These are phyloP conservation scores for Cyberlindnera nakhonratchasimensis DNA, from an alignment of 805 yeast genomes.

Conservation along the genomic window DNA sequence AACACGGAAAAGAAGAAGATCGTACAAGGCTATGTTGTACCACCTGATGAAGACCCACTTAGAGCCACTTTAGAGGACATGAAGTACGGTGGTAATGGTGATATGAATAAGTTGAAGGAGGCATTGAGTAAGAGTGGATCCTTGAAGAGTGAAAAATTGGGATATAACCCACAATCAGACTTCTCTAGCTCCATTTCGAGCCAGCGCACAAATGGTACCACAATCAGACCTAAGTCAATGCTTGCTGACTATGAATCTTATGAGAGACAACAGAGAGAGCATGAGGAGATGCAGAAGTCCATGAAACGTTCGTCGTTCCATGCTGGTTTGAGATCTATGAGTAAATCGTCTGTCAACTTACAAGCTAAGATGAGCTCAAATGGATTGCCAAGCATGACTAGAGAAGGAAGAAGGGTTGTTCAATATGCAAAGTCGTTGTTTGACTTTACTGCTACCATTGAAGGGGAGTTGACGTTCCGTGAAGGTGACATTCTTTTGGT, in stretches of 20 bases:
- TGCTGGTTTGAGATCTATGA: conserved; percentile 24
- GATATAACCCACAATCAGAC: conserved; percentile 10
- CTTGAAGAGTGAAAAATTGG: conserved; percentile 13
- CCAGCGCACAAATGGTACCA: conserved; percentile 21
- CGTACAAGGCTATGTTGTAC: conserved; percentile 10
- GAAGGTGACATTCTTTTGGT: conserved; percentile 55
- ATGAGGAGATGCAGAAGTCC: conserved; percentile 8
- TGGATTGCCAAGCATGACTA: conserved; percentile 44
- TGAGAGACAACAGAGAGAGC: conserved; percentile 13
- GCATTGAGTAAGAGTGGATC: conserved; percentile 22
- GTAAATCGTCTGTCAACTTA: conserved; percentile 25
- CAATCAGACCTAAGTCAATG: conserved; percentile 30
- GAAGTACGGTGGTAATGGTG: conserved; percentile 41
- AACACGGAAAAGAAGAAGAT: conserved; percentile 3
- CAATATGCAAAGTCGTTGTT: conserved; percentile 52
- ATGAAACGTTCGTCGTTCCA: conserved; percentile 28
- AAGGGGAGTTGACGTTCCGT: conserved; percentile 57
- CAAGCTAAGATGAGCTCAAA: conserved; percentile 25
- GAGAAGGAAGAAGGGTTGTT: conserved; percentile 53
- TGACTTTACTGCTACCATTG: conserved; percentile 56
- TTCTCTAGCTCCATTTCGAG: conserved; percentile 22
- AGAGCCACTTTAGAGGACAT: conserved; percentile 50
- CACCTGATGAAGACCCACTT: conserved; percentile 41
- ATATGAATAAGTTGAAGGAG: conserved; percentile 36
- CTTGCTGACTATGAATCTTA: conserved; percentile 13